Base-by-base conservation (phyloP, 257 asterid species). In the Solanum arcanum region DNA sequence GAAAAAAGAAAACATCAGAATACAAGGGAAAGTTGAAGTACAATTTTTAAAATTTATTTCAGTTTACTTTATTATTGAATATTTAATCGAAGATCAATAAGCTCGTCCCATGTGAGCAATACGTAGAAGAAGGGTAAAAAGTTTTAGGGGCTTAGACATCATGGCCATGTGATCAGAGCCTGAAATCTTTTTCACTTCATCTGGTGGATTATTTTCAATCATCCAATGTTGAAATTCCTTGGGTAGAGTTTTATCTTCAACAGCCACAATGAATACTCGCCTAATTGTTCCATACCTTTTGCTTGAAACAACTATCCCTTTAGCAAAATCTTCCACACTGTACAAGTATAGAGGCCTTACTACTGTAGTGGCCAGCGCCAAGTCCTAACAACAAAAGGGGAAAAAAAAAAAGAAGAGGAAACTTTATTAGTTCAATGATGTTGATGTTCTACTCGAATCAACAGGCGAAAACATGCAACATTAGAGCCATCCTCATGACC, bases 151-250 rank as follows among this genome's bases (percentile, higher is more conserved):
- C 23, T 76, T 89, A 41, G 90, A 89, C 85, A 88, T 84, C 94
- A 90, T 88, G 20, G 72, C 88, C 92, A 92, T 90, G 62, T 92
- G 92, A 87, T 90, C 92, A 10, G 93, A 83, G 13, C 90, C 94
- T 7, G 0, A 35, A 16, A 92, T 72, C 60, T 86, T 74, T 66
- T 12, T 37, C 46, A 89, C 93, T 88, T 92, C 89, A 78, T 87
- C 23, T 2, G 92, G 94, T 11, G 92, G 92, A 37, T 89, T 92
- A 1, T 86, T 76, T 75, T 84, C 16, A 12, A 88, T 87, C 90
- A 92, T 88, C 90, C 92, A 89, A 41, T 59, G 82, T 29, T 89
- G 91, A 2, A 86, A 80, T 3, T 87, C 87, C 70, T 86, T 87
- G 3, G 16, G 70, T 14, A 15, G 42, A 35, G 46, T 12, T 83